A percentile compares a stretch with the other conserved stretches of the same genome.
Evolutionary conservation across 2,329 filamentous ascomycete species (phyloP).

Genomic region (Penicillium janthinellum): DNA sequence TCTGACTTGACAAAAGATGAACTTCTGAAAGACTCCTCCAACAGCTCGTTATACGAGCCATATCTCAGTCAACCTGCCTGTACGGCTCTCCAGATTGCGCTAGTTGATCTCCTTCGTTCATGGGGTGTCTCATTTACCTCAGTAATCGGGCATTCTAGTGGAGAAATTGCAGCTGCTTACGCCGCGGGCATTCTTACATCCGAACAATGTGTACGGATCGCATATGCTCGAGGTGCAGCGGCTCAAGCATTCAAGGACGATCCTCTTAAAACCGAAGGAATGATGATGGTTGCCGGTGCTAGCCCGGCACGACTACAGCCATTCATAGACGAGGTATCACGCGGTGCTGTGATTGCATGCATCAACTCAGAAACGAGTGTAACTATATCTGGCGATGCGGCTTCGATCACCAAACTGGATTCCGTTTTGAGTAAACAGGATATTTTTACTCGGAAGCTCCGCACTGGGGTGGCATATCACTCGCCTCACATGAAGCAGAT

Average conservation of each 20-base stretch:
- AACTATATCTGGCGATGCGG: constrained; percentile 27
- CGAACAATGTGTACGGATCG: constrained; percentile 26
- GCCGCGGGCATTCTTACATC: constrained; percentile 28
- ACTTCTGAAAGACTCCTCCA: constrained; percentile 19
- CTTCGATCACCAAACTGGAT: constrained; percentile 23
- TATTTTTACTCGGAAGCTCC: constrained; percentile 31
- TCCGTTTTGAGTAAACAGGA: constrained; percentile 19
- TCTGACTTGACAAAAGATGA: constrained; percentile 21
- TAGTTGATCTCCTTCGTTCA: constrained; percentile 31
- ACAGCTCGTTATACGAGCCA: constrained; percentile 27
- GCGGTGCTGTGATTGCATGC: constrained; percentile 28
- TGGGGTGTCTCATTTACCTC: constrained; percentile 29
- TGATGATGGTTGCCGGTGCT: constrained; percentile 34
- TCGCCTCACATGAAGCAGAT: constrained; percentile 33
- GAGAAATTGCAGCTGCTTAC: constrained; percentile 39
- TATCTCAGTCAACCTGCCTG: constrained; percentile 35
- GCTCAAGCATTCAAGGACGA: constrained; percentile 22
- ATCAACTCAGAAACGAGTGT: constrained; percentile 30
- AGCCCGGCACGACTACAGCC: constrained; percentile 20
- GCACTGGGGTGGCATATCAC: constrained; percentile 35
- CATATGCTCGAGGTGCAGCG: constrained; percentile 29
- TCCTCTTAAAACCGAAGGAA: constrained; percentile 14
- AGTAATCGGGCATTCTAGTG: constrained; percentile 36
- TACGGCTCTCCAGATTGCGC: constrained; percentile 35
- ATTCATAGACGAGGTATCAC: constrained; percentile 22